Percentiles rank a stretch among this genome's conserved stretches.
phyloP scores from a whole-genome alignment of 2,329 filamentous ascomycete genomes.

The Neopestalotiopsis sp. region DNA sequence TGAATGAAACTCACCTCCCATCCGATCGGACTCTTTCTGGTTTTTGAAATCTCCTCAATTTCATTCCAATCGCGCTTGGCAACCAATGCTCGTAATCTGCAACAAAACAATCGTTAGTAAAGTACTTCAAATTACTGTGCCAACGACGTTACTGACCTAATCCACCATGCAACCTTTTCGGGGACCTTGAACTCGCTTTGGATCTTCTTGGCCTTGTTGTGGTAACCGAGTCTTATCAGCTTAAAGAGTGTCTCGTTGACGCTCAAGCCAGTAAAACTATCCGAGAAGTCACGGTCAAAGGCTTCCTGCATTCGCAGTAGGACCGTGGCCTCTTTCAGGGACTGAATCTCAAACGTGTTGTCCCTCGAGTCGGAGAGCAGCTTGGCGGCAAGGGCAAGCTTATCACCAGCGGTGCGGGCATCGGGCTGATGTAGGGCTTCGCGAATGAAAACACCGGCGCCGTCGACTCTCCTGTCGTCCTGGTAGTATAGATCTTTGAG shows the following conservation, averaged over 20 bases:
- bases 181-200: constrained; percentile 92
- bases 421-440: constrained; percentile 81
- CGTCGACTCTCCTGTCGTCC: constrained; percentile 88
- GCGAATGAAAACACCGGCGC: constrained; percentile 83
- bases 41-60: constrained; percentile 82
- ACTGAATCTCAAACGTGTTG: constrained; percentile 72
- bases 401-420: constrained; percentile 75
- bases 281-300: constrained; percentile 82
- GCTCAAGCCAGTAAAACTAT: constrained; percentile 80
- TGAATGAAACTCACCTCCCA: constrained; percentile 76
- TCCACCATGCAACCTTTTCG: constrained; percentile 91
- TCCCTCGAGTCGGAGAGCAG: constrained; percentile 86
- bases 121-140: neutral
- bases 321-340: constrained; percentile 79
- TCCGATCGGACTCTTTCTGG: constrained; percentile 87
- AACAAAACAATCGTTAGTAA: neutral
- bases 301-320: constrained; percentile 86
- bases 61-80: constrained; percentile 91
- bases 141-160: constrained; percentile 51
- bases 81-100: constrained; percentile 85
- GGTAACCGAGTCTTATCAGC: constrained; percentile 80
- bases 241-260: constrained; percentile 93
- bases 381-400: constrained; percentile 85
- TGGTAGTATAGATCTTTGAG: constrained; percentile 98
- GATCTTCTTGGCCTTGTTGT: constrained; percentile 84